Percentiles rank a stretch among this genome's conserved stretches.
These are phyloP conservation scores for Arctium minus DNA, from an alignment of 129 eudicot species.

Conservation along the genomic window DNA sequence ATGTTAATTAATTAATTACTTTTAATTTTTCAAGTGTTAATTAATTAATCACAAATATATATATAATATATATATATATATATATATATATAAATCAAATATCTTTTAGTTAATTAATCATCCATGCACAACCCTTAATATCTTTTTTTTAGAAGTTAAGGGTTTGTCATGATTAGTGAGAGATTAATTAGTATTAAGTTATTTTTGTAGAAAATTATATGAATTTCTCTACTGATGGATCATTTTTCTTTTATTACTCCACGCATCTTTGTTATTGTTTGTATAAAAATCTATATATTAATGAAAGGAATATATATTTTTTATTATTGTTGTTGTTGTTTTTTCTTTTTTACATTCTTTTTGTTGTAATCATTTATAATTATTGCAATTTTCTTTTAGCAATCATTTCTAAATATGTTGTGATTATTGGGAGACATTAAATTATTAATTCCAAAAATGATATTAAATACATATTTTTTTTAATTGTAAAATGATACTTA, in stretches of 20 bases:
- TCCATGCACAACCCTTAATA: slow-evolving; percentile 36
- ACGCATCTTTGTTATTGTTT: background rate
- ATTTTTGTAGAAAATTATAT: slow-evolving; percentile 32
- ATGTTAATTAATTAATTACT: slow-evolving; percentile 37
- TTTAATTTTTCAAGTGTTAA: background rate
- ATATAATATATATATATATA: background rate
- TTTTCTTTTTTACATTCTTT: background rate
- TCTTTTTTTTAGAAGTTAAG: slow-evolving; percentile 41
- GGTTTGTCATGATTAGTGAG: slow-evolving; percentile 43
- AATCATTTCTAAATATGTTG: background rate
- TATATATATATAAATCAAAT: background rate
- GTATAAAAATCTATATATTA: slow-evolving; percentile 17
- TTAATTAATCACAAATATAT: background rate
- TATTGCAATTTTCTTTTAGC: background rate
- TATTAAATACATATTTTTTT: background rate
- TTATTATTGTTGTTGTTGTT: background rate
- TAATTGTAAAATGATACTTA: background rate
- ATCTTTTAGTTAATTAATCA: background rate
- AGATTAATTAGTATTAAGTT: slow-evolving; percentile 21
- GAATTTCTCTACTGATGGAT: background rate
- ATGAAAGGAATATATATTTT: slow-evolving; percentile 14
- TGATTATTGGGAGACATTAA: background rate
- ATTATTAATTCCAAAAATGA: no score
- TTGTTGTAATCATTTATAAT: no score
- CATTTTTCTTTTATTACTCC: background rate